A percentile compares a stretch with the other conserved stretches of the same genome.
Conservation (phyloP, 192 early-diverging fungal species). For the Physocladia obscura region DNA sequence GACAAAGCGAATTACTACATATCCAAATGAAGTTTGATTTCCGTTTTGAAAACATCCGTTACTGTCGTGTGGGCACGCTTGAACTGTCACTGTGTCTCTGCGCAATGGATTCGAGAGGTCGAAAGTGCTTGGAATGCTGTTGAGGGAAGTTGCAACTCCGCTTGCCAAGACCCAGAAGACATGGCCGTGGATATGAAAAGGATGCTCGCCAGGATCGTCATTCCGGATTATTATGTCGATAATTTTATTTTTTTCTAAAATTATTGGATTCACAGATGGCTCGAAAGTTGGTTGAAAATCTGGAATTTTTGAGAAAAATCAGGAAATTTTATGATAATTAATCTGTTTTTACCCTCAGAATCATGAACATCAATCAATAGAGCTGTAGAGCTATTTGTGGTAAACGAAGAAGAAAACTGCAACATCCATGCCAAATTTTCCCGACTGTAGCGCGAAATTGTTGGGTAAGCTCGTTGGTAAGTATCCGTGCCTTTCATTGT, state of each 20-base stretch:
- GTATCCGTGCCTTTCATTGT: neutral
- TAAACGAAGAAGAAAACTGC: neutral
- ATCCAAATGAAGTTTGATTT: no score
- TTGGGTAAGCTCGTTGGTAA: slow-evolving; percentile 24
- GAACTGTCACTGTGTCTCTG: slow-evolving; percentile 1
- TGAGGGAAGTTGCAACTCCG: slow-evolving; percentile 28
- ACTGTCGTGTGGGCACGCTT: slow-evolving; percentile 1
- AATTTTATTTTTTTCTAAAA: slow-evolving; percentile 55
- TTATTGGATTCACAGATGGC: slow-evolving; percentile 43
- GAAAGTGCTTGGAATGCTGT: no score
- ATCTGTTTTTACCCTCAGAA: no score
- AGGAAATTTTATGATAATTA: no score
- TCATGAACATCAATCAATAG: no score
- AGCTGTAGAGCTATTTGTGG: no score
- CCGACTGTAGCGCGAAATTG: neutral
- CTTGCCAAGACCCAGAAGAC: slow-evolving; percentile 69
- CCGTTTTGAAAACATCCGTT: no score
- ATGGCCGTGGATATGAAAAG: slow-evolving; percentile 75
- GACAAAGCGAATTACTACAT: slow-evolving; percentile 69
- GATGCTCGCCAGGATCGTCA: slow-evolving; percentile 61
- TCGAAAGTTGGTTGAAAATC: no score
- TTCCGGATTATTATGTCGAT: slow-evolving; percentile 71
- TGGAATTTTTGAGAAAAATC: no score
- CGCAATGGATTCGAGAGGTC: no score
- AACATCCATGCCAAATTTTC: neutral